These are phyloP conservation scores for Aspergillus texensis DNA, from an alignment of 2,329 filamentous ascomycete genomes.

Conservation along the genomic window DNA sequence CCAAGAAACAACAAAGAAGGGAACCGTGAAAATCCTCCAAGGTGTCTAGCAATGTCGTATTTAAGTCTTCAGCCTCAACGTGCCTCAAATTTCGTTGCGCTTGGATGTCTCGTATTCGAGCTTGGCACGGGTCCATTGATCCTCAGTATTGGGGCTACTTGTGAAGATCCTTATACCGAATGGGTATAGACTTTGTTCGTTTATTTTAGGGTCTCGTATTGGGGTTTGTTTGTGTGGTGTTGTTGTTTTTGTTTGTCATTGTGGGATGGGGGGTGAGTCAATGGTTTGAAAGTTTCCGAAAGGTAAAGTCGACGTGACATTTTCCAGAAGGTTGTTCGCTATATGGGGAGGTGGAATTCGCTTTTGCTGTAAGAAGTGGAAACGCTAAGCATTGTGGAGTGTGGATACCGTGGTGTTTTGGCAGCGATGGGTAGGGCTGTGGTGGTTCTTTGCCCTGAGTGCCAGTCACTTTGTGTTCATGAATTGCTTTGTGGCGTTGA, in stretches of 20 bases:
- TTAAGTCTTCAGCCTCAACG: neutral
- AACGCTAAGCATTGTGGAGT: no score
- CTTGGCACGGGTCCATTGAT: neutral
- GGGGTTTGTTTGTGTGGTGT: no score
- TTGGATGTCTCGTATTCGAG: neutral
- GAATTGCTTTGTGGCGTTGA: no score
- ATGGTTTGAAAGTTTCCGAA: no score
- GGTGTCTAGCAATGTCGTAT: no score
- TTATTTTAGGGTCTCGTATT: neutral
- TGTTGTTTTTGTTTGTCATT: neutral
- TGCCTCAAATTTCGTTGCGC: no score
- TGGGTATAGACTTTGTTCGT: neutral
- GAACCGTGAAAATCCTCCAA: neutral
- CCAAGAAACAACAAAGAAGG: neutral
- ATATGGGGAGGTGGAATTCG: no score
- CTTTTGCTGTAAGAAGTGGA: no score
- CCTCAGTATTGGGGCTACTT: neutral
- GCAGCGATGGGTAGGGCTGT: no score
- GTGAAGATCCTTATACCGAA: neutral
- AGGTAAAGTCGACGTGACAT: neutral
- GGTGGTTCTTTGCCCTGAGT: no score
- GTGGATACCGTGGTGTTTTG: no score
- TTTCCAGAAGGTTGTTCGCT: neutral
- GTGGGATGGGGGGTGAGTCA: neutral
- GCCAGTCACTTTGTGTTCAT: no score